These are phyloP conservation scores for Dendrostoma leiphaemia DNA, from an alignment of 2,329 filamentous ascomycete species.

Conservation along the genomic window DNA sequence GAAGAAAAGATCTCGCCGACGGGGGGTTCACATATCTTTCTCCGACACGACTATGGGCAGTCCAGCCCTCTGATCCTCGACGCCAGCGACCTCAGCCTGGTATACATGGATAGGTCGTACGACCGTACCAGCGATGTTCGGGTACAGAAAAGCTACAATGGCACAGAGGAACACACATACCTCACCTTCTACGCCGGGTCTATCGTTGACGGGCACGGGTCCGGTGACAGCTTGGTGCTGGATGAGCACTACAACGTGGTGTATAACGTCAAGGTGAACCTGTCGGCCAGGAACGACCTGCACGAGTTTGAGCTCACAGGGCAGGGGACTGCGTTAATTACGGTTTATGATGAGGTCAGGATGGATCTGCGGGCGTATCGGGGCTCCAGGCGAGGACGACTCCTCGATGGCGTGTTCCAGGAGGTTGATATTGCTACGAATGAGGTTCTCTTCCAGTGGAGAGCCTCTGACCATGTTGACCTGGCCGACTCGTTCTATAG, in stretches of 20 bases:
- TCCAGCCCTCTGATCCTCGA: conserved; percentile 35
- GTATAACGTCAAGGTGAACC: conserved; percentile 8
- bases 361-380: conserved; percentile 24
- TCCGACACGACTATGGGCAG: conserved; percentile 26
- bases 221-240: conserved; percentile 9
- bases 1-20: conserved; percentile 24
- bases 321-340: conserved; percentile 37
- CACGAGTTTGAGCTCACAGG: conserved; percentile 40
- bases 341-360: conserved; percentile 28
- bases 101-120: conserved; percentile 36
- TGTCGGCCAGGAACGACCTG: conserved; percentile 9
- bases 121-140: conserved; percentile 26
- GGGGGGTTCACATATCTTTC: conserved; percentile 32
- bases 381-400: conserved; percentile 23
- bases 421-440: conserved; percentile 49
- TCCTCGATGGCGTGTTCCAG: conserved; percentile 34
- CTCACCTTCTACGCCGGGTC: conserved; percentile 23
- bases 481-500: conserved; percentile 16
- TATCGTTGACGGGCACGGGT: conserved; percentile 16
- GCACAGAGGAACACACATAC: too few species aligned
- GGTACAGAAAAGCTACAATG: conserved; percentile 20
- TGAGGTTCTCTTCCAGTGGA: conserved; percentile 49
- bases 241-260: conserved; percentile 12
- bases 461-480: conserved; percentile 30
- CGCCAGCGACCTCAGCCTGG: conserved; percentile 33